phyloP scores from a whole-genome alignment of 306 rosid species.

The Fragaria nilgerrensis region DNA sequence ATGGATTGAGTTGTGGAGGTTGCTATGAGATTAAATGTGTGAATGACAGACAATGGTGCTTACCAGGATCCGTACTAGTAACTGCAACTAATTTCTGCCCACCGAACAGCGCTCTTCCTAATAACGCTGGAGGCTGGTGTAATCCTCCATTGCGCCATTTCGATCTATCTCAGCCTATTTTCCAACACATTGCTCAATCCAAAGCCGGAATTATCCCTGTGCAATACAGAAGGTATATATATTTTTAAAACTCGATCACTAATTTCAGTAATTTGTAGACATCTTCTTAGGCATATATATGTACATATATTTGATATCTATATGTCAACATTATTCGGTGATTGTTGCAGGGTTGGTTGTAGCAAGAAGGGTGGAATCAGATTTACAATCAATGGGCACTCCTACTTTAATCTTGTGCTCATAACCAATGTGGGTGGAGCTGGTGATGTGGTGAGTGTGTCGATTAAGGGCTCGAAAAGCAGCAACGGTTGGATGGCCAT shows the following conservation, averaged over 20 bases:
- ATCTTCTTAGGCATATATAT: neutral
- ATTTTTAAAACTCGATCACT: too few relatives aligned
- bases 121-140: slow-evolving; percentile 92
- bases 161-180: slow-evolving; percentile 91
- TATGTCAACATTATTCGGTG: neutral
- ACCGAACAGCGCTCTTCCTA: slow-evolving; percentile 85
- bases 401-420: slow-evolving; percentile 67
- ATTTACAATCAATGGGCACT: slow-evolving; percentile 86
- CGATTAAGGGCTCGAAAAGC: slow-evolving; percentile 69
- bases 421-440: slow-evolving; percentile 80
- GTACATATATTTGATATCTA: neutral
- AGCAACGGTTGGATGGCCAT: slow-evolving; percentile 50
- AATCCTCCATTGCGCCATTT: slow-evolving; percentile 93
- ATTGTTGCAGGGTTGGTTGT: slow-evolving; percentile 62
- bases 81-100: slow-evolving; percentile 84
- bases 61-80: slow-evolving; percentile 23
- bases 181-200: slow-evolving; percentile 85
- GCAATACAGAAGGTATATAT: slow-evolving; percentile 64
- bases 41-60: slow-evolving; percentile 20
- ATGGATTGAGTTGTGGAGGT: slow-evolving; percentile 16
- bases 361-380: slow-evolving; percentile 85
- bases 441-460: slow-evolving; percentile 69
- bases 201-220: slow-evolving; percentile 90
- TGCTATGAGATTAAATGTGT: slow-evolving; percentile 28
- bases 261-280: neutral